A percentile compares a stretch with the other conserved stretches of the same genome.
Evolutionary conservation across 2,329 filamentous ascomycete species (phyloP).

Genomic region (Calonectria pseudoreteaudii): DNA sequence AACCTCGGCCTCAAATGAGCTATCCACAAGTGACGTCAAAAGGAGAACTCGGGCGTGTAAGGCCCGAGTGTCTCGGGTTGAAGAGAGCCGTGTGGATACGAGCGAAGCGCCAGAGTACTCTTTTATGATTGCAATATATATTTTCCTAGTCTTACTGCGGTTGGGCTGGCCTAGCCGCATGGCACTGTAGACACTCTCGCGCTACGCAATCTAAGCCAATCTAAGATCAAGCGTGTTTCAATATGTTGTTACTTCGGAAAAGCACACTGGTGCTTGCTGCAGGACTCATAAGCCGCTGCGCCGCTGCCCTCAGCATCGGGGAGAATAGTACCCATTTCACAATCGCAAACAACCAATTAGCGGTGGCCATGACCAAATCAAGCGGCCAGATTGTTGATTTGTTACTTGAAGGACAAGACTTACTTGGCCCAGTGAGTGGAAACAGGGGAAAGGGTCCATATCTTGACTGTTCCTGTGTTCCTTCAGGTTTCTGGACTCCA

Average conservation of each 20-base stretch:
- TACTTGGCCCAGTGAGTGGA: conserved; percentile 58
- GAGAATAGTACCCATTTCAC: conserved; percentile 41
- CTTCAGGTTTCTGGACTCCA: conserved; percentile 69
- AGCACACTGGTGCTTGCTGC: neutral
- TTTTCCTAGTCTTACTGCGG: neutral
- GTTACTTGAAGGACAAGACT: conserved; percentile 55
- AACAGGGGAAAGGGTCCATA: conserved; percentile 65
- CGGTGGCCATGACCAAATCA: conserved; percentile 50
- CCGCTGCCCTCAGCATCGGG: neutral
- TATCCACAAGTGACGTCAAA: neutral
- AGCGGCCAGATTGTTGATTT: conserved; percentile 51
- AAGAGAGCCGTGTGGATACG: neutral
- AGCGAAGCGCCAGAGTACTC: too few species aligned
- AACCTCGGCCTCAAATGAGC: neutral
- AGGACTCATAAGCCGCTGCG: neutral
- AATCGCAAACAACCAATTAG: conserved; percentile 53
- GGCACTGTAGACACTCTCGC: too few species aligned
- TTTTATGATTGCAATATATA: neutral
- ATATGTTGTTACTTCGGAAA: neutral
- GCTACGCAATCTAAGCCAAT: neutral
- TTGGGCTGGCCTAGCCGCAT: neutral
- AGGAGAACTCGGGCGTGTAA: neutral
- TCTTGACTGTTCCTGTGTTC: conserved; percentile 73
- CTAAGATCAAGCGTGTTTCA: neutral
- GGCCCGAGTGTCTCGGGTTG: neutral